phyloP scores from a whole-genome alignment of 73 alveolate species.

The Blepharisma stoltei region DNA sequence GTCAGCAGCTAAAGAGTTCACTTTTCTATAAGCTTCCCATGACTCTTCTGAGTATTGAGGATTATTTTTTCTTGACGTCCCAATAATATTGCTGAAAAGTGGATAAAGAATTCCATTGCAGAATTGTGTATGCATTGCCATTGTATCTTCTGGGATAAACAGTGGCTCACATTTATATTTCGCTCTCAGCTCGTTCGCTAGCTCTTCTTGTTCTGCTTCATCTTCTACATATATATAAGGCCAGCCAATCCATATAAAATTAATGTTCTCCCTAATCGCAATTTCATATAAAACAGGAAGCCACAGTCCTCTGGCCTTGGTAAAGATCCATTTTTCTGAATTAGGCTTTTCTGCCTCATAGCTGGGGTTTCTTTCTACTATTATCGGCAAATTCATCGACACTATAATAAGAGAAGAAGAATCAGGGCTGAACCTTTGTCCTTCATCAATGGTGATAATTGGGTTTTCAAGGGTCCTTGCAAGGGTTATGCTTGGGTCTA shows the following conservation, averaged over 20 bases:
- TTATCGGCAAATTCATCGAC: slow-evolving; percentile 16
- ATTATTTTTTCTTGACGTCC: neutral
- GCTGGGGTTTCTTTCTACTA: neutral
- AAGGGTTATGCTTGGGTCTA: slow-evolving; percentile 16
- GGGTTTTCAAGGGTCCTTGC: neutral
- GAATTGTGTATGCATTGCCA: slow-evolving; percentile 5
- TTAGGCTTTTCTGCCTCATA: neutral
- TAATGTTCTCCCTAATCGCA: neutral
- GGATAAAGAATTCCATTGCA: slow-evolving; percentile 19
- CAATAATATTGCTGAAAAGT: slow-evolving; percentile 5
- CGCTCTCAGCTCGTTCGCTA: neutral
- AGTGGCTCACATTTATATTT: slow-evolving; percentile 13
- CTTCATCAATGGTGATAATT: neutral
- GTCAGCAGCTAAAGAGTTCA: slow-evolving; percentile 12
- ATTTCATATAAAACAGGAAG: slow-evolving; percentile 27
- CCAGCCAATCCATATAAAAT: slow-evolving; percentile 28
- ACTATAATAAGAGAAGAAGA: neutral
- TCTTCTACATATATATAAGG: slow-evolving; percentile 22
- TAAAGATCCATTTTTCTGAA: neutral
- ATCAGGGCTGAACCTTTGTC: neutral
- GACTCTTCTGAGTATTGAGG: slow-evolving; percentile 15
- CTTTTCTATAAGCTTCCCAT: slow-evolving; percentile 24
- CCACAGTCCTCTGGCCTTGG: slow-evolving; percentile 23
- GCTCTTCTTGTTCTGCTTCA: neutral
- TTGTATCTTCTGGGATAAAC: slow-evolving; percentile 27